Percentiles rank a stretch among this genome's conserved stretches.
These are phyloP conservation scores for Phytopythium sindhum DNA, from an alignment of 352 stramenopile species.

Conservation along the genomic window DNA sequence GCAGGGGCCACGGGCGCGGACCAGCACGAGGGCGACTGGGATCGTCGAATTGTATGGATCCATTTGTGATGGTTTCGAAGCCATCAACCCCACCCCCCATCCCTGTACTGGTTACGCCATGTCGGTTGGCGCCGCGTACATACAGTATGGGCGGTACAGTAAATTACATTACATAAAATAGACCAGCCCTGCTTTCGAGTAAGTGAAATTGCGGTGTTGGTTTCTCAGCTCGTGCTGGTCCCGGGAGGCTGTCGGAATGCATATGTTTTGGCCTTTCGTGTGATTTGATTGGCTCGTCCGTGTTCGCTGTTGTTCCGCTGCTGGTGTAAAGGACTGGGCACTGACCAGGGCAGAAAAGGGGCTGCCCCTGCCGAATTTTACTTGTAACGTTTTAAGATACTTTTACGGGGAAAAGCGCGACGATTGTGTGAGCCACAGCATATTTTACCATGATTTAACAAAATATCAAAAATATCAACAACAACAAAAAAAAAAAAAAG, in stretches of 20 bases:
- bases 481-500: too few species aligned
- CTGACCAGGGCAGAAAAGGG: too few species aligned
- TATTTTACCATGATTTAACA: too few species aligned
- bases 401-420: too few species aligned
- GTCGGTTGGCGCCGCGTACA: neutral
- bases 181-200: neutral
- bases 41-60: neutral
- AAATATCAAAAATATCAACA: too few species aligned
- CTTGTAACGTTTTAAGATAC: too few species aligned
- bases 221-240: constrained; percentile 6
- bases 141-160: neutral
- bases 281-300: neutral
- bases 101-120: neutral
- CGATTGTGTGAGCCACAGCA: too few species aligned
- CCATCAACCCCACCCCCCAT: neutral
- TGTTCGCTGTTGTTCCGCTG: too few species aligned
- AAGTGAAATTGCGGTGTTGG: constrained; percentile 6
- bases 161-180: neutral
- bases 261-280: neutral
- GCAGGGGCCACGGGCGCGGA: neutral
- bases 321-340: too few species aligned
- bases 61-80: constrained; percentile 8
- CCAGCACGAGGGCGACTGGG: neutral
- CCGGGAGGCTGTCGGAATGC: neutral
- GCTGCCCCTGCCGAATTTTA: too few species aligned